Evolutionary conservation across 2,329 filamentous ascomycete genomes (phyloP).

Genomic region (Clonostachys rhizophaga): DNA sequence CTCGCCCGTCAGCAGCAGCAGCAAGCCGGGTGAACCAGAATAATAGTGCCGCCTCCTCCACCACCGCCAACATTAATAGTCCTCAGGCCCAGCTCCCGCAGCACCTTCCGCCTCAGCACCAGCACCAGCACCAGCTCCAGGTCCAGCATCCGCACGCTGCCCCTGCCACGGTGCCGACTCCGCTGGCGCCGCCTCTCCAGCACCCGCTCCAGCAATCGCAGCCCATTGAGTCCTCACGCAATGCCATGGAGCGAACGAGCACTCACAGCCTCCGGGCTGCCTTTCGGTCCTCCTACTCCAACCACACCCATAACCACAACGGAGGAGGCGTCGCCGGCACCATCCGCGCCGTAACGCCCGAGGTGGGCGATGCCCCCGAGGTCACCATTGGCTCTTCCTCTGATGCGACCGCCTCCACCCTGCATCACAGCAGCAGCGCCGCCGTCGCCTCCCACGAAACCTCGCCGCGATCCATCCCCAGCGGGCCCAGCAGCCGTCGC

Average conservation of each 20-base stretch:
- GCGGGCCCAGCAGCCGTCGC: constrained; percentile 36
- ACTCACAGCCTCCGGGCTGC: constrained; percentile 25
- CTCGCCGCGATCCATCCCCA: constrained; percentile 22
- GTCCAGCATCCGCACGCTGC: background rate
- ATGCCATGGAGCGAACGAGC: constrained; percentile 26
- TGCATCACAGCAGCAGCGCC: constrained; percentile 4
- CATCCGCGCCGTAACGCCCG: constrained; percentile 64
- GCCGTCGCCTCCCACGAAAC: constrained; percentile 17
- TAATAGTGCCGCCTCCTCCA: no score
- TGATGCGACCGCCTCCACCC: constrained; percentile 12
- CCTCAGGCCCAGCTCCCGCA: no score
- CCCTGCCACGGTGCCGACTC: background rate
- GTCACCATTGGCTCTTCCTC: constrained; percentile 6
- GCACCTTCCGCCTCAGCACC: background rate
- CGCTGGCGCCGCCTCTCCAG: constrained; percentile 1
- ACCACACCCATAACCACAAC: constrained; percentile 15
- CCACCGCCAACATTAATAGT: no score
- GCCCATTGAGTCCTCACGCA: constrained; percentile 17
- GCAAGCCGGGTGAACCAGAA: no score
- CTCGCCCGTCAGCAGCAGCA: no score
- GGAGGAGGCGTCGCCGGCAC: constrained; percentile 17
- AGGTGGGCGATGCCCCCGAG: constrained; percentile 32
- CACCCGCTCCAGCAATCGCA: background rate
- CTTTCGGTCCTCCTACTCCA: constrained; percentile 19
- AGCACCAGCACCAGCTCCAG: background rate